Evolutionary conservation across 495 filamentous ascomycete species (phyloP).

Genomic region (Aspergillus sparsus): DNA sequence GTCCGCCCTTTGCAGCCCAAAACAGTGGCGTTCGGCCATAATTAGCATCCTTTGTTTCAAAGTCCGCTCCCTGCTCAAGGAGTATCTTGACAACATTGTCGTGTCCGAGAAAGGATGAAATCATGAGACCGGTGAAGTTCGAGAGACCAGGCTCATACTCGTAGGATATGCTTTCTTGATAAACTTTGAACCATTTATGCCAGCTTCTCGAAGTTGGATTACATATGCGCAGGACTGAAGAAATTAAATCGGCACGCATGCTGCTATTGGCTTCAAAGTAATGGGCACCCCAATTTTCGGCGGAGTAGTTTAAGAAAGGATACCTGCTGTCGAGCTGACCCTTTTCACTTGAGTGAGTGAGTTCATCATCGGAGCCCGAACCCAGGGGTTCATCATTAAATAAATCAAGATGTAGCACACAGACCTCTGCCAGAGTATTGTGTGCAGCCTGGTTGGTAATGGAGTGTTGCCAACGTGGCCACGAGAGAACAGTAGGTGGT

Average conservation of each 20-base stretch:
- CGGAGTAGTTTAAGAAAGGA: not conserved
- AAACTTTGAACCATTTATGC: not conserved
- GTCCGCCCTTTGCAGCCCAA: slow-evolving; percentile 2
- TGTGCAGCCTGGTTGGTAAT: not conserved
- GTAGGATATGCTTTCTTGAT: not conserved
- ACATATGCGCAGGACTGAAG: not conserved
- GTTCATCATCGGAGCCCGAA: too few relatives aligned
- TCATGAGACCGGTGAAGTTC: not conserved
- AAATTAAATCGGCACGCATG: not conserved
- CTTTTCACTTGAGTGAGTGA: not conserved
- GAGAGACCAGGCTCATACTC: not conserved
- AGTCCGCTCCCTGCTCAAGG: not conserved
- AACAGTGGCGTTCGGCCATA: slow-evolving; percentile 6
- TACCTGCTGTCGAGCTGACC: not conserved
- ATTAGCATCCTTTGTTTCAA: not conserved
- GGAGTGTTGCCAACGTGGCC: not conserved
- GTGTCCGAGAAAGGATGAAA: slow-evolving; percentile 2
- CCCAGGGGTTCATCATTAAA: not conserved
- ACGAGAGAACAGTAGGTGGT: too few relatives aligned
- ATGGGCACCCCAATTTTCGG: not conserved
- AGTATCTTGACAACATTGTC: too few relatives aligned
- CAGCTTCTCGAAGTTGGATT: not conserved
- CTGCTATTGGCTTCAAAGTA: not conserved
- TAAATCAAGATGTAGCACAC: not conserved
- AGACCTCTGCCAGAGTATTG: not conserved